phyloP scores from a whole-genome alignment of 2,329 filamentous ascomycete genomes.

The Verticillium dahliae region DNA sequence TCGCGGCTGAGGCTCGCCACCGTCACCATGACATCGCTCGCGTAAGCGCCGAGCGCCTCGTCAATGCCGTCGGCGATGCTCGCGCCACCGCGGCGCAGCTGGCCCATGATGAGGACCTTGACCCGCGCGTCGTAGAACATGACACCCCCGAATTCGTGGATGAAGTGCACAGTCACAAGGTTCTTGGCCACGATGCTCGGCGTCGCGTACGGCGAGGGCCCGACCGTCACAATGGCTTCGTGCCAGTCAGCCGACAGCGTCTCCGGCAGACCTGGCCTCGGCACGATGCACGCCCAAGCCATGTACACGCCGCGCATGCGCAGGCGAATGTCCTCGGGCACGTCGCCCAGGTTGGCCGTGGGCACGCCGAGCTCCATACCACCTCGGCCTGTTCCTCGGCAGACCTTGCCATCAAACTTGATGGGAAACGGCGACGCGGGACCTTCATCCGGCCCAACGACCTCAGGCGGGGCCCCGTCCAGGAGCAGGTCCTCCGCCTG shows the following conservation, averaged over 20 bases:
- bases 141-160: conserved; percentile 39
- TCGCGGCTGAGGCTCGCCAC: conserved; percentile 39
- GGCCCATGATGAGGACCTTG: conserved; percentile 54
- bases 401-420: conserved; percentile 40
- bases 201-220: conserved; percentile 38
- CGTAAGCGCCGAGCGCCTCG: conserved; percentile 21
- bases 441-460: conserved; percentile 43
- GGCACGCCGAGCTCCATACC: conserved; percentile 37
- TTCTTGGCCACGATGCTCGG: conserved; percentile 42
- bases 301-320: conserved; percentile 57
- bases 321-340: conserved; percentile 45
- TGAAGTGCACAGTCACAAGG: conserved; percentile 45
- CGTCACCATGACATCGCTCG: conserved; percentile 33
- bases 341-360: conserved; percentile 45
- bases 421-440: conserved; percentile 48
- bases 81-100: conserved; percentile 33
- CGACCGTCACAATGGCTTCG: conserved; percentile 51
- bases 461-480: conserved; percentile 21
- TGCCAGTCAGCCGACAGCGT: conserved; percentile 43
- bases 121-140: conserved; percentile 37
- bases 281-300: conserved; percentile 50
- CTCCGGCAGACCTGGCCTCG: conserved; percentile 21
- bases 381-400: conserved; percentile 34
- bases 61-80: conserved; percentile 7
- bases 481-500: conserved; percentile 22